Conservation (phyloP, 2,329 filamentous ascomycete genomes). For the Botrytis porri region DNA sequence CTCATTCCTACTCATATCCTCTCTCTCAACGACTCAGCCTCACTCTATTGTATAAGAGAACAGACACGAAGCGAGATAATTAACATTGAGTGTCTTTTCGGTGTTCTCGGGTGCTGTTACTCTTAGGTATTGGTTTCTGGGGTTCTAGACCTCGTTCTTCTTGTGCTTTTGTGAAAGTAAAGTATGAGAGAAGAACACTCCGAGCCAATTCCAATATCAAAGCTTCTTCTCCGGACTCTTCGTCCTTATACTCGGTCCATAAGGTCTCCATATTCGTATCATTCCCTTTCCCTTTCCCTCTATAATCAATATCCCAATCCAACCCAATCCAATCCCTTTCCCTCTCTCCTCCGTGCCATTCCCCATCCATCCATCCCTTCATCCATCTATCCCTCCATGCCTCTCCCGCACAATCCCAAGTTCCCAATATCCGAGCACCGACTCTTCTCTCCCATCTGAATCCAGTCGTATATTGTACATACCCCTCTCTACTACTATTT, state of each 20-base stretch:
- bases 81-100: background rate
- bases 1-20: background rate
- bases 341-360: background rate
- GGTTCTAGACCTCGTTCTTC: slow-evolving; percentile 2
- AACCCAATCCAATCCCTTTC: background rate
- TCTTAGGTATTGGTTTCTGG: slow-evolving; percentile 11
- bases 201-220: background rate
- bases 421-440: background rate
- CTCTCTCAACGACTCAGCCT: background rate
- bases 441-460: background rate
- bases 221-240: background rate
- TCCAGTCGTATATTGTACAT: background rate
- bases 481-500: background rate
- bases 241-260: slow-evolving; percentile 14
- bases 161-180: background rate
- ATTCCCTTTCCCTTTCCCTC: no score
- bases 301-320: no score
- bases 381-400: background rate
- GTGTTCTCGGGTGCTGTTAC: background rate
- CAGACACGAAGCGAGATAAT: slow-evolving; percentile 1
- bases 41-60: background rate
- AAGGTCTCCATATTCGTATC: background rate
- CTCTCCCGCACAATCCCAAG: background rate
- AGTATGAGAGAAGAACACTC: background rate
- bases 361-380: background rate